phyloP scores from a whole-genome alignment of 177 flowering plant genomes.

The Vitis hybrid region DNA sequence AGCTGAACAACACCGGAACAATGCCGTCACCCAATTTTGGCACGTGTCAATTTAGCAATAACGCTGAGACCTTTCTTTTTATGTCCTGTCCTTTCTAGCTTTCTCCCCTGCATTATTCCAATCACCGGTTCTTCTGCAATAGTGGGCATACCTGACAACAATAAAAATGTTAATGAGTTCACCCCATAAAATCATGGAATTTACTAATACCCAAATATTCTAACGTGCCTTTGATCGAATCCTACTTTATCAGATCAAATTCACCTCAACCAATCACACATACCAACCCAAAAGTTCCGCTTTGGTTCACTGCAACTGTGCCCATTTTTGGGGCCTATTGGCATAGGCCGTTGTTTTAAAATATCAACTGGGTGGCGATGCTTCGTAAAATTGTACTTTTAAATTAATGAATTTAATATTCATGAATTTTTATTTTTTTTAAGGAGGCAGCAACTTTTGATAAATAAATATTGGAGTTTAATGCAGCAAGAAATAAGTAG shows the following conservation, averaged over 20 bases:
- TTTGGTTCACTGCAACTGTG: neutral
- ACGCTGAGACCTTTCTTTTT: neutral
- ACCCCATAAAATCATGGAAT: neutral
- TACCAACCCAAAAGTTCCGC: neutral
- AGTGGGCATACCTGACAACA: neutral
- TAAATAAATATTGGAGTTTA: too few species aligned
- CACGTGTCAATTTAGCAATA: neutral
- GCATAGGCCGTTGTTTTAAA: neutral
- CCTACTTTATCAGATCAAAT: neutral
- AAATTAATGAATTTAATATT: too few species aligned
- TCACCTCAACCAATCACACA: neutral
- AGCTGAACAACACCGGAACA: too few species aligned
- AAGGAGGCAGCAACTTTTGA: too few species aligned
- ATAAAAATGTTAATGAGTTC: neutral
- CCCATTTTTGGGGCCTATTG: neutral
- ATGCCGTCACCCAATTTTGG: neutral
- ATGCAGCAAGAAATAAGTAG: too few species aligned
- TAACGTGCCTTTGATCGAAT: neutral
- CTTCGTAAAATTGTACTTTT: neutral
- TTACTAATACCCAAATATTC: neutral
- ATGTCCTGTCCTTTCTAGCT: neutral
- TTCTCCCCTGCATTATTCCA: neutral
- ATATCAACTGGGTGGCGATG: too few species aligned
- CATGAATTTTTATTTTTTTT: too few species aligned
- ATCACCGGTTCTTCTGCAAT: neutral